Evolutionary conservation across 768 basidiomycete genomes (phyloP), one percentile per base, ranked within the genome.

Genomic region (Exidia glandulosa): DNA sequence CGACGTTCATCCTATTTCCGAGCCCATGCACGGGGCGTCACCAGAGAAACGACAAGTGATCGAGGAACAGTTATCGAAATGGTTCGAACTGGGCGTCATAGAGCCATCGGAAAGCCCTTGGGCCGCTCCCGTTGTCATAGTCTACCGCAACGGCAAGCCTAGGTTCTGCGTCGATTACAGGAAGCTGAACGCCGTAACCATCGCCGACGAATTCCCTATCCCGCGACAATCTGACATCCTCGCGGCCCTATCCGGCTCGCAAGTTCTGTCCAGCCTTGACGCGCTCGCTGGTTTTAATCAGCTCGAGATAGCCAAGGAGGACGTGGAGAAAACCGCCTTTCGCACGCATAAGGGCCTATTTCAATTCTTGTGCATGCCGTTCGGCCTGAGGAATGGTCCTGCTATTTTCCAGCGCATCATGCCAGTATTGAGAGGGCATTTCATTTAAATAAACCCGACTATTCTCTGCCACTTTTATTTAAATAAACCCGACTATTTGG

Each of bases 331-430:
- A 45, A 70, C 72, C 0, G 75, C 75, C 0, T 78, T 79, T 55
- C 59, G 72, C 3, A 71, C 71, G 0, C 78, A 77, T 60, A 56
- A 62, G 31, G 78, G 77, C 4, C 63, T 77, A 0, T 74, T 60
- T 33, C 76, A 79, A 60, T 78, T 78, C 62, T 60, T 59, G 31
- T 55, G 73, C 36, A 76, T 78, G 74, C 76, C 76, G 0, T 78
- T 79, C 56, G 72, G 74, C 0, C 66, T 68, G 1, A 52, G 68
- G 0, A 74, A 74, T 36, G 34, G 34, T 16, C 34, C 34, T 6
- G 34, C 34, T 6, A 36, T 36, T 16, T 36, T 36, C 16, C 34
- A 36, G n/a, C n/a, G n/a, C n/a, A n/a, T n/a, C n/a, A n/a, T n/a
- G n/a, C n/a, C n/a, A n/a, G n/a, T n/a, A n/a, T n/a, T n/a, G n/a